These are phyloP conservation scores for Hemileccinum impolitum DNA, from an alignment of 768 basidiomycete genomes.

Conservation along the genomic window DNA sequence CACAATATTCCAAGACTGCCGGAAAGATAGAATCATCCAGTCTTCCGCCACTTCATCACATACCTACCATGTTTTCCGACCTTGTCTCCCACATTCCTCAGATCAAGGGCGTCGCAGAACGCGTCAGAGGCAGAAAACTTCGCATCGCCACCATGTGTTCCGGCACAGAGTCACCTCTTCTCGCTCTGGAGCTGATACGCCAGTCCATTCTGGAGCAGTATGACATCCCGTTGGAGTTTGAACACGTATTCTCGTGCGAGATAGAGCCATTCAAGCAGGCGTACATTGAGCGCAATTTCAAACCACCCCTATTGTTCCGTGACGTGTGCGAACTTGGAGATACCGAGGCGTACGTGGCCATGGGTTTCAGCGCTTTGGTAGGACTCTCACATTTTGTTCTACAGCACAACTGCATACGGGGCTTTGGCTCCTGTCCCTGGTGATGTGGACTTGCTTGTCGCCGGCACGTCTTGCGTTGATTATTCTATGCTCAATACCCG, in stretches of 20 bases:
- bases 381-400: slow-evolving; percentile 5
- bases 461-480: slow-evolving; percentile 95
- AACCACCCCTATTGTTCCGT: slow-evolving; percentile 87
- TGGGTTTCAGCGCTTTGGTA: neutral
- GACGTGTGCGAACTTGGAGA: slow-evolving; percentile 90
- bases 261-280: slow-evolving; percentile 98
- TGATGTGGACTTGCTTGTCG: slow-evolving; percentile 85
- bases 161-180: slow-evolving; percentile 91
- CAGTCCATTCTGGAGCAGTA: slow-evolving; percentile 70
- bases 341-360: slow-evolving; percentile 61
- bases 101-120: slow-evolving; percentile 63
- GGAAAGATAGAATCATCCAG: slow-evolving; percentile 50
- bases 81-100: slow-evolving; percentile 63
- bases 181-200: slow-evolving; percentile 83
- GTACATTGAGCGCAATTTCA: slow-evolving; percentile 95
- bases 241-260: slow-evolving; percentile 96
- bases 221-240: slow-evolving; percentile 61
- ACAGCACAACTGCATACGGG: slow-evolving; percentile 89
- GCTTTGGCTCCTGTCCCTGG: slow-evolving; percentile 82
- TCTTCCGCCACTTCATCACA: slow-evolving; percentile 73
- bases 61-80: slow-evolving; percentile 73
- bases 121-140: slow-evolving; percentile 73
- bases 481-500: slow-evolving; percentile 95
- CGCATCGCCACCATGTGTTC: slow-evolving; percentile 98
- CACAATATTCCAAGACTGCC: slow-evolving; percentile 35